Percentiles rank a stretch among this genome's conserved stretches.
phyloP scores from a whole-genome alignment of 2,329 filamentous ascomycete species.

The Botrytis porri region DNA sequence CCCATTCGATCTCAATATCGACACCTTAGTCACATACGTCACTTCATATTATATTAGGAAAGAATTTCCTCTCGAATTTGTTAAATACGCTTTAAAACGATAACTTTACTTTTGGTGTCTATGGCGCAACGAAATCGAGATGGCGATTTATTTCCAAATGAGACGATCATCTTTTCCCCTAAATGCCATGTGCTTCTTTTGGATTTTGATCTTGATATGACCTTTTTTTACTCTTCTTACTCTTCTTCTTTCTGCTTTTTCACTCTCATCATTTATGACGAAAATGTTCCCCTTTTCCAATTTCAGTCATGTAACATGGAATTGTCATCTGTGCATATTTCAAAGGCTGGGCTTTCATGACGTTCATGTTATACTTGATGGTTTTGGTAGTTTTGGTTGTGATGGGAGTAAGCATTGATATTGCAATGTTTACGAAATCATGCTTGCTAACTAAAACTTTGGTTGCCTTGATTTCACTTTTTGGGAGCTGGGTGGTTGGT shows the following conservation, averaged over 20 bases:
- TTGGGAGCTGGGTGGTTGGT: conserved; percentile 2
- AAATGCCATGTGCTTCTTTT: conserved; percentile 13
- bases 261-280: background rate
- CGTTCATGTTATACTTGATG: conserved; percentile 10
- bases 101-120: conserved; percentile 19
- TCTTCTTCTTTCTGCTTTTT: background rate
- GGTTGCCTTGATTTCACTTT: conserved; percentile 1
- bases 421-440: background rate
- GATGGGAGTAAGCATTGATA: background rate
- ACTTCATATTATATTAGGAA: conserved; percentile 15
- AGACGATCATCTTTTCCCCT: background rate
- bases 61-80: conserved; percentile 15
- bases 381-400: conserved; percentile 6
- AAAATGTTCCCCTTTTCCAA: background rate
- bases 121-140: conserved; percentile 16
- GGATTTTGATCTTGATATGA: conserved; percentile 15
- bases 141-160: conserved; percentile 14
- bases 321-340: conserved; percentile 6
- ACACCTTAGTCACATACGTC: background rate
- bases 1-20: conserved; percentile 7
- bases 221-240: background rate
- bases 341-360: conserved; percentile 11
- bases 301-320: background rate
- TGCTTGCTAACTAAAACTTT: conserved; percentile 12
- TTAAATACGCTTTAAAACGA: conserved; percentile 11